Conservation (phyloP, 164 flowering plant genomes). For the Houttuynia cordata region DNA sequence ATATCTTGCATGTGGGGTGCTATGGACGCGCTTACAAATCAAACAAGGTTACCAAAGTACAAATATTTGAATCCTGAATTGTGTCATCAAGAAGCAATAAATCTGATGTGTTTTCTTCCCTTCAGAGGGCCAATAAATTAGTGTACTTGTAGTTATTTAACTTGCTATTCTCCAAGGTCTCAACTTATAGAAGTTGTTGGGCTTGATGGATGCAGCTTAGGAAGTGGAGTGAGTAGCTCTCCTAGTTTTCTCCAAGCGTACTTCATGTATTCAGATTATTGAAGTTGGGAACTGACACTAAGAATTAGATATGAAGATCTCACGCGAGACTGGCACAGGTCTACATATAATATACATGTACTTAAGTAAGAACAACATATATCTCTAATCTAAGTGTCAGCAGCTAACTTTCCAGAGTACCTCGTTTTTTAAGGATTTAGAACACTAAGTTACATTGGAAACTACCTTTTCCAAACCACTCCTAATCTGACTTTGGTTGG, state of each 20-base stretch:
- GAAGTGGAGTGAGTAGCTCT: slow-evolving; percentile 30
- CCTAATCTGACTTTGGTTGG: too few species aligned
- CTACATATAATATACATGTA: too few species aligned
- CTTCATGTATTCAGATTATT: slow-evolving; percentile 66
- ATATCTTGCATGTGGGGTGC: slow-evolving; percentile 59
- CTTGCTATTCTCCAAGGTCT: slow-evolving; percentile 53
- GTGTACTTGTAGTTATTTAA: slow-evolving; percentile 47
- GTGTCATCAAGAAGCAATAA: slow-evolving; percentile 53
- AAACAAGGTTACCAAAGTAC: slow-evolving; percentile 59
- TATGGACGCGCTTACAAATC: slow-evolving; percentile 67
- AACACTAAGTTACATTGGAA: too few species aligned
- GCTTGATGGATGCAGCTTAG: slow-evolving; percentile 32
- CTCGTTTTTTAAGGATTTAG: too few species aligned
- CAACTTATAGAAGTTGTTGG: slow-evolving; percentile 37
- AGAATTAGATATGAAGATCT: slow-evolving; percentile 72
- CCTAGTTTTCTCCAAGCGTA: slow-evolving; percentile 88
- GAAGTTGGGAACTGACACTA: slow-evolving; percentile 63
- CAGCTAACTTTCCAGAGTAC: too few species aligned
- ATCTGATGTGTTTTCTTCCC: slow-evolving; percentile 55
- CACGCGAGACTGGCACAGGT: too few species aligned
- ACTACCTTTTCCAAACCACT: too few species aligned
- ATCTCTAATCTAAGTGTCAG: too few species aligned
- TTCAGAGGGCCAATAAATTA: slow-evolving; percentile 4
- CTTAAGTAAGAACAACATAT: too few species aligned
- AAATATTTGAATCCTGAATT: slow-evolving; percentile 52